Base-by-base conservation (phyloP, 192 early-diverging fungal species). In the Entomortierella lignicola region DNA sequence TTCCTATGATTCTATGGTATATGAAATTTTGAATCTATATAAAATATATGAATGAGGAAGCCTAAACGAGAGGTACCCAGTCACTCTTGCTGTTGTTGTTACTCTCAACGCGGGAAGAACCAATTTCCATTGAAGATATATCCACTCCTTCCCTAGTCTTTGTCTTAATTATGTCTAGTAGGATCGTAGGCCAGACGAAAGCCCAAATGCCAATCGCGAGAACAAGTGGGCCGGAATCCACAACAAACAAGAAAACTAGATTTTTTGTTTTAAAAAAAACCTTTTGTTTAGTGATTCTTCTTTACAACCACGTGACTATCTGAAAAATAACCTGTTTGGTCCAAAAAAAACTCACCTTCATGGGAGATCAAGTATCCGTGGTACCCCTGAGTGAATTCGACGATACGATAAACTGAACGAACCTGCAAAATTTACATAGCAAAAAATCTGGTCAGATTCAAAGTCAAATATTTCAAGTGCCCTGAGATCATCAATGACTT, bases 191-290 rank as follows among this genome's bases (percentile, higher is more conserved):
- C 71, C 71, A 73, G n/a, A 66, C 7, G 26, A 73, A 27, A 0
- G 71, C 47, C 62, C 62, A 73, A 25, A 73, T 25, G 18, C 72
- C 72, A 55, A 74, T 74, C 8, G 72, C 72, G 20, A 74, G 5
- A n/a, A 74, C 30, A 48, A 74, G 64, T 17, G 72, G 72, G 0
- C 15, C 63, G 2, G 64, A 63, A 48, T 74, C 72, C 2, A 74
- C 42, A 8, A 61, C 8, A 61, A 74, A 74, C 41, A 74, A 4
- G 31, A 29, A 74, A 0, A 74, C 72, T 74, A 43, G 39, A 5
- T 1, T 23, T 37, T 32, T 4, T 17, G 32, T 4, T 17, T 8
- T 23, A 20, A 59, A 13, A 41, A 26, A 32, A 23, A 12, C 26
- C 21, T 34, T 4, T 51, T 29, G 7, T 54, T 54, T 54, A 15